Conservation (phyloP, 2,329 filamentous ascomycete genomes). For the Dactylonectria estremocensis region DNA sequence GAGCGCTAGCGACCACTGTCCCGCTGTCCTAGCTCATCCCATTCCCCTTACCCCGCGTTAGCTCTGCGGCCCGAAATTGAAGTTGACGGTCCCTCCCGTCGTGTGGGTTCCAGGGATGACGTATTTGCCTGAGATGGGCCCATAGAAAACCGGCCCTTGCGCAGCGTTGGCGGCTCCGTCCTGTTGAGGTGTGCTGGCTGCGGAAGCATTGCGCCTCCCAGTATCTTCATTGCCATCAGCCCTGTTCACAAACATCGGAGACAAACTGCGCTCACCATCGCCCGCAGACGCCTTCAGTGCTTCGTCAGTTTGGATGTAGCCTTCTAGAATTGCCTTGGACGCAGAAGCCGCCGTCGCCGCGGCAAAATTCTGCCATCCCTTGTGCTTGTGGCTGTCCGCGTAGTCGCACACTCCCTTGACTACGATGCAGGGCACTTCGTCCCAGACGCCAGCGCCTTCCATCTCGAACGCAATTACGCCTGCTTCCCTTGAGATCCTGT, state of each 20-base stretch:
- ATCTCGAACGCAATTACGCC: conserved; percentile 28
- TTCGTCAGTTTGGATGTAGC: neutral
- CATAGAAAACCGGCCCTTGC: neutral
- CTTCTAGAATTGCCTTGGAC: conserved; percentile 10
- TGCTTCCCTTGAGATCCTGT: conserved; percentile 6
- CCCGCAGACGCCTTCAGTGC: neutral
- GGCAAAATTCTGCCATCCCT: no score
- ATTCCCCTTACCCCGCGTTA: neutral
- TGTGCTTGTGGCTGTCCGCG: no score
- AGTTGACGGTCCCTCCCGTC: conserved; percentile 7
- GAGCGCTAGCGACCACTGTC: neutral
- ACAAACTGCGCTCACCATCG: neutral
- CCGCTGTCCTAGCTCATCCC: neutral
- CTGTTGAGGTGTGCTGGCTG: neutral
- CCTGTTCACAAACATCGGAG: neutral
- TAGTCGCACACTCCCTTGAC: no score
- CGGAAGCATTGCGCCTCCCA: neutral
- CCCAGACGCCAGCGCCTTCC: conserved; percentile 27
- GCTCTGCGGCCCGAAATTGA: conserved; percentile 15
- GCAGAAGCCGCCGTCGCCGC: conserved; percentile 14
- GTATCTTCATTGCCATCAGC: neutral
- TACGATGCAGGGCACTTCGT: neutral
- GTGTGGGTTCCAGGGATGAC: conserved; percentile 13
- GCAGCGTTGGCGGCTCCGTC: neutral
- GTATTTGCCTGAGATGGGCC: conserved; percentile 3